phyloP scores from a whole-genome alignment of 208 protist species.

The Paratrypanosoma confusum region DNA sequence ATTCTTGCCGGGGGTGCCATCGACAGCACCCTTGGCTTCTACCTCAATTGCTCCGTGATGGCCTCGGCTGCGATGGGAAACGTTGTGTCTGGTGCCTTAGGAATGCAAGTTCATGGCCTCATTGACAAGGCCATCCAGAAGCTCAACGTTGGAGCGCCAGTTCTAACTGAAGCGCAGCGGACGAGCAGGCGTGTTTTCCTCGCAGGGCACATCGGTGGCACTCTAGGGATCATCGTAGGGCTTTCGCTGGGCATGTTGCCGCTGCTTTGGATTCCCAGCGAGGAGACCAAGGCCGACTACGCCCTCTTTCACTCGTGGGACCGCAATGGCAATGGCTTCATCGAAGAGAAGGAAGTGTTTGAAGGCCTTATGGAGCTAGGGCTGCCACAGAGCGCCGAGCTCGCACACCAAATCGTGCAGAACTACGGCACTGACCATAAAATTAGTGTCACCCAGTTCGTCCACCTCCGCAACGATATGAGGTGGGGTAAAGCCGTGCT shows the following conservation, averaged over 20 bases:
- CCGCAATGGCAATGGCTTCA: conserved; percentile 54
- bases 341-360: conserved; percentile 57
- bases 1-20: conserved; percentile 86
- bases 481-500: conserved; percentile 59
- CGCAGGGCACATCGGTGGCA: conserved; percentile 81
- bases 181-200: conserved; percentile 70
- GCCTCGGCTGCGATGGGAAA: conserved; percentile 88
- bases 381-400: conserved; percentile 19
- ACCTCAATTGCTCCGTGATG: conserved; percentile 84
- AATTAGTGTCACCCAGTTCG: conserved; percentile 69
- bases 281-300: conserved; percentile 68
- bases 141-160: conserved; percentile 55
- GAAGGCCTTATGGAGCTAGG: conserved; percentile 47
- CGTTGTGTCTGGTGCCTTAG: conserved; percentile 74
- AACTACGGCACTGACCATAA: conserved; percentile 55
- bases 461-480: conserved; percentile 48
- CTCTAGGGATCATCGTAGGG: conserved; percentile 76
- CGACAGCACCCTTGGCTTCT: conserved; percentile 72
- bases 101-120: conserved; percentile 86
- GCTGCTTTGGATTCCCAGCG: conserved; percentile 54
- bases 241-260: conserved; percentile 82
- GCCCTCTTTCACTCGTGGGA: conserved; percentile 71
- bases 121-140: conserved; percentile 81
- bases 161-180: conserved; percentile 79
- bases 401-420: conserved; percentile 34